These are phyloP conservation scores for Endogone sp. DNA, from an alignment of 192 early-diverging fungal species.

Conservation along the genomic window DNA sequence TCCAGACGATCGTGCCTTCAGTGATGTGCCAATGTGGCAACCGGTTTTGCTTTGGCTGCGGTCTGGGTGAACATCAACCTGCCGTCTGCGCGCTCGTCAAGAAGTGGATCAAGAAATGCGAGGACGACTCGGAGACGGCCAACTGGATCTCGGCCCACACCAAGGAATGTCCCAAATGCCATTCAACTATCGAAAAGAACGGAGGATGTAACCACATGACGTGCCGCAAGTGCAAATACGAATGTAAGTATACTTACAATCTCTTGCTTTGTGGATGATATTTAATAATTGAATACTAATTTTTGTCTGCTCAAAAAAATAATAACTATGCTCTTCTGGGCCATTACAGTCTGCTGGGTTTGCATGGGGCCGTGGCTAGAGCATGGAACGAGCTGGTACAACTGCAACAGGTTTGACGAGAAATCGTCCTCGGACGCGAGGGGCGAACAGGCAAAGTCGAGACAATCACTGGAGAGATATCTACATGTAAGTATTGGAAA, in stretches of 20 bases:
- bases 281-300: background rate
- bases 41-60: slow-evolving; percentile 93
- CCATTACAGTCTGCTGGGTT: slow-evolving; percentile 86
- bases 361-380: slow-evolving; percentile 95
- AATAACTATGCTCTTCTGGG: background rate
- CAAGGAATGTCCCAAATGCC: slow-evolving; percentile 95
- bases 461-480: slow-evolving; percentile 87
- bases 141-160: slow-evolving; percentile 96
- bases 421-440: slow-evolving; percentile 81
- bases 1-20: slow-evolving; percentile 74
- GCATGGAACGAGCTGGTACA: slow-evolving; percentile 95
- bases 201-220: slow-evolving; percentile 99
- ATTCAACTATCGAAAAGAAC: slow-evolving; percentile 97
- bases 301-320: background rate
- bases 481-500: slow-evolving; percentile 77
- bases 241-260: no score
- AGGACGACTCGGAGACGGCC: slow-evolving; percentile 96
- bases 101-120: slow-evolving; percentile 92
- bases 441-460: slow-evolving; percentile 82
- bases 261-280: no score
- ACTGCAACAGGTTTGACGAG: slow-evolving; percentile 97
- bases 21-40: slow-evolving; percentile 80
- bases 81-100: slow-evolving; percentile 80
- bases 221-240: slow-evolving; percentile 94
- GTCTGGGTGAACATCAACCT: slow-evolving; percentile 81